Base-by-base conservation (phyloP, 371 early-diverging fungal genomes). In the Mucor plumbeus region DNA sequence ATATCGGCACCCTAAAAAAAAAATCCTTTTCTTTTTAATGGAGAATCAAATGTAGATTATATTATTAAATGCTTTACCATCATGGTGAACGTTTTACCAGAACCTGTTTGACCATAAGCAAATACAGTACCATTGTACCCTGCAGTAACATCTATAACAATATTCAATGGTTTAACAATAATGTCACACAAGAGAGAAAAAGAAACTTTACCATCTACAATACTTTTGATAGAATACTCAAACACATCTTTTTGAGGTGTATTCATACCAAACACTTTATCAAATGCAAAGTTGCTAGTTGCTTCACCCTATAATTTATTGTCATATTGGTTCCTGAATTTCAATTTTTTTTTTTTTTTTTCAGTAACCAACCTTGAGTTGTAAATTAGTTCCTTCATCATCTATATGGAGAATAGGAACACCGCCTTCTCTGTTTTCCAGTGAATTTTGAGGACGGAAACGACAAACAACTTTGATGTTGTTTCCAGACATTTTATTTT, bases 41-140 rank as follows among this genome's bases (percentile, higher is more conserved):
- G 26, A 26, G 26, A 3, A 26, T 26, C 3, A 26, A 26, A 26
- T 26, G 26, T 26, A 26, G 26, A 26, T 1, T 26, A 3, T 26
- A 26, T 26, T 26, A 26, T 26, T 26, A 53, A 33, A 31, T 17
- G 14, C 13, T 44, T 31, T 68, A 57, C 50, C 97, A 97, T 96
- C 99, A 99, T 99, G 10, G 99, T 99, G 81, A 95, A 95, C 6
- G 99, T 99, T 88, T 99, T 99, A 80, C 99, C 99, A 58, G 94
- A 91, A 67, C 99, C 99, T 4, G 97, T 97, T 78, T 97, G 98
- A 70, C 98, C 98, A 78, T 97, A 99, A 41, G 98, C 99, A 77
- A 99, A 99, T n/a, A 99, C 94, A 4, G 99, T 99, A 53, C 98
- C 98, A 84, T 98, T 98, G 79, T 93, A 93, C 74, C 93, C 92